Percentiles rank a stretch among this genome's conserved stretches.
Evolutionary conservation across 2,329 filamentous ascomycete genomes (phyloP).

Genomic region (Aspergillus fischeri): DNA sequence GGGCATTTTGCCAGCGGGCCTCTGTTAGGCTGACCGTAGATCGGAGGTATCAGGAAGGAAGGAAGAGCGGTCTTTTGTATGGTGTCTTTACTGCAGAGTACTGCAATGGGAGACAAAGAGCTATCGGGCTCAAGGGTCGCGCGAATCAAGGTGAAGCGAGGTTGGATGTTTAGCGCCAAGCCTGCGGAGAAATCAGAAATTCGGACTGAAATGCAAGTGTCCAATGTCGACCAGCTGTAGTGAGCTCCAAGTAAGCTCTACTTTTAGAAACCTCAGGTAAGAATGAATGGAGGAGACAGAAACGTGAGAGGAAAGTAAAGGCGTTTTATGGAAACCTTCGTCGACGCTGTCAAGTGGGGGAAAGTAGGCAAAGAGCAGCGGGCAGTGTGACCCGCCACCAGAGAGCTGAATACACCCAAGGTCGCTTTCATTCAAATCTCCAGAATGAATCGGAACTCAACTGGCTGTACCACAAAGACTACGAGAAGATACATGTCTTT

Average conservation of each 20-base stretch:
- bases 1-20: conserved; percentile 26
- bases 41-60: conserved; percentile 1
- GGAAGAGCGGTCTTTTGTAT: neutral
- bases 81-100: neutral
- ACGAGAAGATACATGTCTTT: neutral
- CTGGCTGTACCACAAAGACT: neutral
- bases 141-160: conserved; percentile 12
- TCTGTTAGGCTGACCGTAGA: conserved; percentile 1
- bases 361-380: neutral
- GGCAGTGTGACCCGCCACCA: neutral
- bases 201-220: conserved; percentile 1
- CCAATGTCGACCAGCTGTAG: neutral
- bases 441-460: neutral
- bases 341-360: neutral
- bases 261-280: neutral
- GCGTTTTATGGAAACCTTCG: neutral
- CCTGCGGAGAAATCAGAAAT: conserved; percentile 1
- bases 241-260: neutral
- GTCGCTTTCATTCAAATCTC: neutral
- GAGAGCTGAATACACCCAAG: neutral
- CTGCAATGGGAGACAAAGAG: conserved; percentile 1
- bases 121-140: conserved; percentile 8
- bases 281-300: neutral
- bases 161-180: conserved; percentile 6
- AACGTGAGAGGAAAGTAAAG: neutral